These are phyloP conservation scores for Colletotrichum aenigma DNA, from an alignment of 2,329 filamentous ascomycete species.

Conservation along the genomic window DNA sequence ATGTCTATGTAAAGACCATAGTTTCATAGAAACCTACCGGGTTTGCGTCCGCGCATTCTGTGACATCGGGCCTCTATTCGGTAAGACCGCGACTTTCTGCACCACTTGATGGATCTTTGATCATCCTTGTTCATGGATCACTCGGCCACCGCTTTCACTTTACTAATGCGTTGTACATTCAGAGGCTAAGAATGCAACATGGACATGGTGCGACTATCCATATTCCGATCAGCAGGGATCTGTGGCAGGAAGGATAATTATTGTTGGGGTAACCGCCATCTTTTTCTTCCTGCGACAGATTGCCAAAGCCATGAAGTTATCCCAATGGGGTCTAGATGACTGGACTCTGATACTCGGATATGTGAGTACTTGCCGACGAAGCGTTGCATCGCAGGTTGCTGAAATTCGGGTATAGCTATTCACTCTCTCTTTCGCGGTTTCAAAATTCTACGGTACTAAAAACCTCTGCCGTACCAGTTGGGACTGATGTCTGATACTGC, in stretches of 20 bases:
- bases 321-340: constrained; percentile 6
- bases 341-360: background rate
- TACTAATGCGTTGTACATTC: background rate
- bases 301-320: background rate
- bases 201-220: background rate
- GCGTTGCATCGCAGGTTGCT: background rate
- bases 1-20: background rate
- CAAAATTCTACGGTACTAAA: background rate
- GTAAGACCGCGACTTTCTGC: background rate
- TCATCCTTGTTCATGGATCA: background rate
- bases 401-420: background rate
- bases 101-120: background rate
- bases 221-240: background rate
- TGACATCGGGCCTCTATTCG: background rate
- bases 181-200: constrained; percentile 10
- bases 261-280: background rate
- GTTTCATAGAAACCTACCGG: background rate
- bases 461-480: background rate
- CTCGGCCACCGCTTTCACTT: background rate
- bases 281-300: background rate
- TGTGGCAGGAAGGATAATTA: background rate
- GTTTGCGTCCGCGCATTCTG: background rate
- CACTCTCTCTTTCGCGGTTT: background rate
- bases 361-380: background rate
- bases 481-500: background rate